Evolutionary conservation across 805 yeast genomes (phyloP).

Genomic region (Kregervanrija pseudodelftensis): DNA sequence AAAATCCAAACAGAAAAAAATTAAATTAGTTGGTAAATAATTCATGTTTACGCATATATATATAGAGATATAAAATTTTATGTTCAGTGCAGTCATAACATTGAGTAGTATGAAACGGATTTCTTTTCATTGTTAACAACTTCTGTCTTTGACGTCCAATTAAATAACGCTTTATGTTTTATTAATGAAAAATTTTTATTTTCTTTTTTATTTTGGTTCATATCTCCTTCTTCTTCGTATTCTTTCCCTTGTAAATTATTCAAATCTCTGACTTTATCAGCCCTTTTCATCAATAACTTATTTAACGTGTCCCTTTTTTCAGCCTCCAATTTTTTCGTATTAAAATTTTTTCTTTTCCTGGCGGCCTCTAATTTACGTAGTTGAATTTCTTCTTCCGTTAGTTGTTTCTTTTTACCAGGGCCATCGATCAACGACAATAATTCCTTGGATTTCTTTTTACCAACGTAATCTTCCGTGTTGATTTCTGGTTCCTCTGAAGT

Average conservation of each 20-base stretch:
- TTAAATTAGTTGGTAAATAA: not conserved
- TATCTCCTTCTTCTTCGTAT: constrained; percentile 21
- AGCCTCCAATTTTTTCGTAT: constrained; percentile 77
- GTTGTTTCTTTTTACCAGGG: constrained; percentile 41
- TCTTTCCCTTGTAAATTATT: constrained; percentile 22
- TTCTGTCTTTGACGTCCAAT: constrained; percentile 31
- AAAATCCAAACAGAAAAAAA: constrained; percentile 11
- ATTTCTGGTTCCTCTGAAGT: constrained; percentile 16
- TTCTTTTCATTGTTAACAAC: constrained; percentile 11
- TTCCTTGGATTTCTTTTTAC: constrained; percentile 17
- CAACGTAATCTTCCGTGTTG: constrained; percentile 2
- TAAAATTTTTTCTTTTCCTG: constrained; percentile 77
- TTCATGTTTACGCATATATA: not conserved
- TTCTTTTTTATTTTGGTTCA: constrained; percentile 8
- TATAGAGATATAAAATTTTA: not conserved
- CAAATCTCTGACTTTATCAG: constrained; percentile 53
- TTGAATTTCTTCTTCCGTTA: constrained; percentile 80
- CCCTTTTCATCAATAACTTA: constrained; percentile 76
- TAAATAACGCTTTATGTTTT: constrained; percentile 39
- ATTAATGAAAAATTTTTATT: constrained; percentile 32
- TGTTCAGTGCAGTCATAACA: constrained; percentile 3
- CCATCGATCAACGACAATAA: constrained; percentile 33
- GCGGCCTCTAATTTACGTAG: constrained; percentile 81
- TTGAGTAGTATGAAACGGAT: constrained; percentile 15
- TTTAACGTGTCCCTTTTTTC: constrained; percentile 91